Evolutionary conservation across 768 basidiomycete species (phyloP).

Genomic region (Mycena rosella): DNA sequence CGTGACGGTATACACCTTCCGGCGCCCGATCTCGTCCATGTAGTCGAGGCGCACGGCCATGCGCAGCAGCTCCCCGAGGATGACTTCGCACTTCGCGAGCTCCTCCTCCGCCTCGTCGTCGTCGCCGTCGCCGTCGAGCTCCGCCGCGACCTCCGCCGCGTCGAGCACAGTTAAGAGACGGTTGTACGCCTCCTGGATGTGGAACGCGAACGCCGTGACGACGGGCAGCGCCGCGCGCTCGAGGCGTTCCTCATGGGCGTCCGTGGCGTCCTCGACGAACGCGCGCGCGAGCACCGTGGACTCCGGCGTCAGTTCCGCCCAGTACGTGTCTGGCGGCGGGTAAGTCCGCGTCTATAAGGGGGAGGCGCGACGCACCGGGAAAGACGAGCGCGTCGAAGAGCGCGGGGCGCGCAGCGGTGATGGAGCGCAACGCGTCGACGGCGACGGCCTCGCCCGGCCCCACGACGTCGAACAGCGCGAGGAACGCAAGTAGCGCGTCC

Average conservation of each 20-base stretch:
- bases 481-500: conserved; percentile 59
- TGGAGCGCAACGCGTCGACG: conserved; percentile 83
- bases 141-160: conserved; percentile 53
- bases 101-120: conserved; percentile 69
- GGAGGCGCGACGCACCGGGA: conserved; percentile 63
- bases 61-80: conserved; percentile 84
- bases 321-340: conserved; percentile 71
- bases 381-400: conserved; percentile 81
- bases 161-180: conserved; percentile 56
- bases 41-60: conserved; percentile 91
- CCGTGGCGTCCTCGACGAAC: conserved; percentile 89
- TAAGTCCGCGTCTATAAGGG: neutral
- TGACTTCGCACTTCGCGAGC: conserved; percentile 73
- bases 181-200: conserved; percentile 86
- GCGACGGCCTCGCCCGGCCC: conserved; percentile 78
- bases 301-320: conserved; percentile 82
- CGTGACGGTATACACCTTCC: conserved; percentile 91
- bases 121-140: conserved; percentile 48
- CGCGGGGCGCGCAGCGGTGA: conserved; percentile 81
- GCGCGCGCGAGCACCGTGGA: conserved; percentile 86
- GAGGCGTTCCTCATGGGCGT: conserved; percentile 77
- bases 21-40: conserved; percentile 92
- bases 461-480: conserved; percentile 71
- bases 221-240: conserved; percentile 83
- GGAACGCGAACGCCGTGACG: conserved; percentile 91